Conservation (phyloP, 129 eudicot species). For the Sambucus nigra region DNA sequence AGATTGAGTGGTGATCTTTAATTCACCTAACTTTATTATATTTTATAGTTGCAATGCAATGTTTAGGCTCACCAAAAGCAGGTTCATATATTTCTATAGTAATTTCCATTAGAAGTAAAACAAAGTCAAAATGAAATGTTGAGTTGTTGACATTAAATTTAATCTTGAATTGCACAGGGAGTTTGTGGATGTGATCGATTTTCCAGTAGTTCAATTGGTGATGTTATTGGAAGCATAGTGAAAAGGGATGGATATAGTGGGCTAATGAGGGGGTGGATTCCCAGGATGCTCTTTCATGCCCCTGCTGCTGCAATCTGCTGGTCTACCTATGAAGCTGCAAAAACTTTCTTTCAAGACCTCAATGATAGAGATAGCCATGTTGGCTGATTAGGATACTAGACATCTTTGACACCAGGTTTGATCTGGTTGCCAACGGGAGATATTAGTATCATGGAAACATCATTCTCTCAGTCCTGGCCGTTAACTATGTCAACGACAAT, state of each 20-base stretch:
- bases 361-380: slow-evolving; percentile 15
- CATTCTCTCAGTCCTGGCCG: background rate
- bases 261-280: slow-evolving; percentile 42
- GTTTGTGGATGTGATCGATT: slow-evolving; percentile 45
- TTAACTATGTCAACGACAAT: background rate
- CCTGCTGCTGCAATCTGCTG: slow-evolving; percentile 56
- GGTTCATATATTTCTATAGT: too few relatives aligned
- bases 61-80: too few relatives aligned
- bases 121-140: too few relatives aligned
- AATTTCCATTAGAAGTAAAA: too few relatives aligned
- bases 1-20: too few relatives aligned
- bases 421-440: too few relatives aligned
- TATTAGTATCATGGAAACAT: background rate
- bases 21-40: too few relatives aligned
- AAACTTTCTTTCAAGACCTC: slow-evolving; percentile 29
- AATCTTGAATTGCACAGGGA: slow-evolving; percentile 26
- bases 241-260: slow-evolving; percentile 38
- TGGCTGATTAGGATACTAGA: background rate
- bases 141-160: background rate
- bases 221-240: slow-evolving; percentile 27
- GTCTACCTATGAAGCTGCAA: slow-evolving; percentile 46
- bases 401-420: too few relatives aligned
- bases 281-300: slow-evolving; percentile 43
- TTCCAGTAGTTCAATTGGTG: slow-evolving; percentile 27
- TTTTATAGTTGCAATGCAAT: too few relatives aligned